These are phyloP conservation scores for Xylariaceae sp. DNA, from an alignment of 2,329 filamentous ascomycete species.

Conservation along the genomic window DNA sequence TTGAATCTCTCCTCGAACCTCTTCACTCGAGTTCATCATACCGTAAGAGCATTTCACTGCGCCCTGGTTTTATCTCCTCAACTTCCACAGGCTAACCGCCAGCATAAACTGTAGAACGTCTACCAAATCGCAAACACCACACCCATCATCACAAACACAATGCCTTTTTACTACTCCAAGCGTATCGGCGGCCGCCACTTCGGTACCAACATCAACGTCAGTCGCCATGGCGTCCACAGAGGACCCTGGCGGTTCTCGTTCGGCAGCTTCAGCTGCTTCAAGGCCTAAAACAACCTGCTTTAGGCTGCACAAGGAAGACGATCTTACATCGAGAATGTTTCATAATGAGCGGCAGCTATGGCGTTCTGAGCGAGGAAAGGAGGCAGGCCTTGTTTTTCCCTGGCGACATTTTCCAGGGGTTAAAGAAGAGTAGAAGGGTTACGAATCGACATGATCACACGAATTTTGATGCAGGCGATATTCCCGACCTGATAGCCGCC, in stretches of 20 bases:
- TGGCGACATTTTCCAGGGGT: neutral
- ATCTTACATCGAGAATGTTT: neutral
- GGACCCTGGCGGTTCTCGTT: constrained; percentile 49
- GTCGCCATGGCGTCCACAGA: constrained; percentile 42
- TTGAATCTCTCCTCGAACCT: neutral
- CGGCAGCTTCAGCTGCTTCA: constrained; percentile 49
- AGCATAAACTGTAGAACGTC: neutral
- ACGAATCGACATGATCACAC: neutral
- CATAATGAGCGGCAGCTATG: neutral
- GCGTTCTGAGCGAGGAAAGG: neutral
- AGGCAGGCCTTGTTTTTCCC: neutral
- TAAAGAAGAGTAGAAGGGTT: neutral
- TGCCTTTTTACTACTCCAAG: constrained; percentile 46
- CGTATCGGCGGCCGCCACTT: constrained; percentile 44
- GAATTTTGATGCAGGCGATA: neutral
- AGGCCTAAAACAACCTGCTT: constrained; percentile 14
- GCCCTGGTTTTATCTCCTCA: neutral
- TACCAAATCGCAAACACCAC: neutral
- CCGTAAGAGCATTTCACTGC: neutral
- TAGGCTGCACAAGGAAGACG: too few relatives aligned
- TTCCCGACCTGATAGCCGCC: neutral
- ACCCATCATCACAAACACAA: constrained; percentile 21
- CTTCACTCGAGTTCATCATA: neutral
- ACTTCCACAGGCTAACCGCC: neutral
- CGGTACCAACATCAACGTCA: constrained; percentile 44